Evolutionary conservation across 345 rosid species (phyloP), one percentile per base, ranked within the genome.

Genomic region (Moringa oleifera): DNA sequence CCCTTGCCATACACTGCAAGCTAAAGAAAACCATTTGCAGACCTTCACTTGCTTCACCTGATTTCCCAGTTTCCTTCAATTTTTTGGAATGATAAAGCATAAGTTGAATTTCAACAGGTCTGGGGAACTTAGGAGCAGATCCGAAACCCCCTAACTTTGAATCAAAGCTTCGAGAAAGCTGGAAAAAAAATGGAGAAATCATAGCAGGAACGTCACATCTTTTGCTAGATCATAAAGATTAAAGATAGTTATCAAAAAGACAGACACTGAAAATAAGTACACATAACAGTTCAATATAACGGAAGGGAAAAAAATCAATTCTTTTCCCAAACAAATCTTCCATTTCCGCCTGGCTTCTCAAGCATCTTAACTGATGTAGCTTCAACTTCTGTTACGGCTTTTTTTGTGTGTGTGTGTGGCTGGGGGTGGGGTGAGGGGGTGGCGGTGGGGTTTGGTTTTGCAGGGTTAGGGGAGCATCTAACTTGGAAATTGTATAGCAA

Each of bases 111-210:
- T 93, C 98, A 23, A 93, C 98, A 36, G 98, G 98, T 62, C 97
- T 81, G 7, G 97, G 98, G 79, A 93, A 93, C 80, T 93, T 93
- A 15, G 98, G 97, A 15, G 96, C 91, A 63, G 90, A 80, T 73
- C 98, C 98, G 81, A 93, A 93, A 28, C 98, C 98, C 62, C 94
- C 97, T 50, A 51, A 83, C 68, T 58, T 55, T 2, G 90, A 74
- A 71, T 93, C 98, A 53, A 84, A 93, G 71, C 79, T 86, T 50
- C 64, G 62, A 20, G 96, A 87, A 69, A 93, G 89, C 98, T 93
- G 79, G 61, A 71, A 70, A 24, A 66, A 25, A 76, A 67, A 47
- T 23, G 46, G 12, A 41, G 47, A 41, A 41, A 7, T 11, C 12
- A 1, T 11, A 15, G 17, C 6, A 15, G 13, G 33, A 28, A 28